Evolutionary conservation across 208 protist species (phyloP).

Genomic region (Hexamita inflata): DNA sequence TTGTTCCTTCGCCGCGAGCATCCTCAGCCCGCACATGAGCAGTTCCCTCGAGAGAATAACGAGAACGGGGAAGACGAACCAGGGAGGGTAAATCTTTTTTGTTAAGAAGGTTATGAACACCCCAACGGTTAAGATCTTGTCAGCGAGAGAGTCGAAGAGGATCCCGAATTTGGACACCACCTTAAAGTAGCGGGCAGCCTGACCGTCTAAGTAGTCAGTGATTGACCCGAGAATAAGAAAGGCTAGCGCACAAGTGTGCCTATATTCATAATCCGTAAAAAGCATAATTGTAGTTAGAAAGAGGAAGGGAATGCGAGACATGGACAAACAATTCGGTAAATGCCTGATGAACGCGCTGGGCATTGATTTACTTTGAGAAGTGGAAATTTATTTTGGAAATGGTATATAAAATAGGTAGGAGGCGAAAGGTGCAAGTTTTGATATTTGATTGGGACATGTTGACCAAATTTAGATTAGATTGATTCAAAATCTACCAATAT

Average conservation of each 20-base stretch:
- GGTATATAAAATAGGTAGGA: no score
- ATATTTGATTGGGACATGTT: no score
- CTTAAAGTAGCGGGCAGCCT: neutral
- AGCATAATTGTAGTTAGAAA: neutral
- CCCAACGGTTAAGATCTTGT: conserved; percentile 25
- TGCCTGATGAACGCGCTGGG: no score
- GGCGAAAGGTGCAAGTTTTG: no score
- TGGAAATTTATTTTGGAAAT: no score
- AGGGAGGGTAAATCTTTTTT: neutral
- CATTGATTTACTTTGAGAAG: no score
- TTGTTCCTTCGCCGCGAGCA: neutral
- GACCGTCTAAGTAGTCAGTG: conserved; percentile 30
- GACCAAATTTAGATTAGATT: no score
- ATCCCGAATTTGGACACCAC: conserved; percentile 7
- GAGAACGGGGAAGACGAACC: conserved; percentile 13
- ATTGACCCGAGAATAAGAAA: neutral
- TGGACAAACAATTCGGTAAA: conserved; percentile 19
- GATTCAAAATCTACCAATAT: no score
- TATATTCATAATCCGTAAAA: neutral
- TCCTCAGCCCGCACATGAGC: conserved; percentile 7
- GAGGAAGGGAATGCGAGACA: neutral
- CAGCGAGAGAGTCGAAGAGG: conserved; percentile 26
- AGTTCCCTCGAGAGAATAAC: conserved; percentile 22
- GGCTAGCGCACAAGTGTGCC: neutral
- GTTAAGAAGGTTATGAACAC: neutral